These are phyloP conservation scores for Talaromyces sp. DNA, from an alignment of 2,329 filamentous ascomycete species.

Conservation along the genomic window DNA sequence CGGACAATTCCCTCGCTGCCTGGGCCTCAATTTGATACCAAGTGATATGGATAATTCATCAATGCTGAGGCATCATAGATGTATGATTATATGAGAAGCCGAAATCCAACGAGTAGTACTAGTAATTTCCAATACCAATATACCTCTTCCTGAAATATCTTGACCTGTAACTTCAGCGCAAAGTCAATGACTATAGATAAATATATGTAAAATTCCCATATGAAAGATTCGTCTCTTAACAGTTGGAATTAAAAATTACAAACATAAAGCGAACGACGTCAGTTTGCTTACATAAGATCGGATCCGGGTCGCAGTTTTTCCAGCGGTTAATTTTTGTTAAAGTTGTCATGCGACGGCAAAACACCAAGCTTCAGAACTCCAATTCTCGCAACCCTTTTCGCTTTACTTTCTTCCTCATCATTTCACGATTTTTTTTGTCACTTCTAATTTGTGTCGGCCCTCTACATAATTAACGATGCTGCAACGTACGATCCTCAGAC, in stretches of 20 bases:
- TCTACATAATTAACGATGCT: constrained; percentile 31
- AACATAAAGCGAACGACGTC: not conserved
- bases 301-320: constrained; percentile 9
- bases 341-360: constrained; percentile 2
- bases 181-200: no score
- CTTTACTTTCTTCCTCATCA: not conserved
- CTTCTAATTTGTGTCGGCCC: constrained; percentile 1
- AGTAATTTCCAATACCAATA: no score
- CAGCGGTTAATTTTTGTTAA: constrained; percentile 8
- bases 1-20: not conserved
- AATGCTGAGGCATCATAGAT: not conserved
- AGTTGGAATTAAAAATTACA: not conserved
- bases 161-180: no score
- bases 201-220: no score
- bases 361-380: not conserved
- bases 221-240: not conserved
- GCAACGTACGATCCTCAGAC: constrained; percentile 39
- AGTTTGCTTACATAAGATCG: constrained; percentile 12
- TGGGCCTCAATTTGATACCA: not conserved
- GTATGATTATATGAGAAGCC: no score
- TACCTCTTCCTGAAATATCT: no score
- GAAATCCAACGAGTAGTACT: no score
- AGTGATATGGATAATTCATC: not conserved
- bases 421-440: not conserved
- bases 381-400: not conserved